Conservation (phyloP, 2,329 filamentous ascomycete genomes). For the Arthrobotrys megalospora region DNA sequence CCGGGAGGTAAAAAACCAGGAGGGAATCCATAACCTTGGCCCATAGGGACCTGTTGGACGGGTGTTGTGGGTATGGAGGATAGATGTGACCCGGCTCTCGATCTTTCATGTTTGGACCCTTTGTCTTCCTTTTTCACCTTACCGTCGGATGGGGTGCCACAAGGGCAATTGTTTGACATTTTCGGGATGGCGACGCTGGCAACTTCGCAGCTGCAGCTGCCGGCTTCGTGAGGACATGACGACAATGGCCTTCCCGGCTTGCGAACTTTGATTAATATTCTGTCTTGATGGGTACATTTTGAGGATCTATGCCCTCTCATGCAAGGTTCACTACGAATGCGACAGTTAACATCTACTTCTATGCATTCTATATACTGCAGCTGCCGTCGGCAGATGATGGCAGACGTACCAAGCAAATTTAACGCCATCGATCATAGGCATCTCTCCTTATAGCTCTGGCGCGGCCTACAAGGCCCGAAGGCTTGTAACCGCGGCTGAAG, state of each 20-base stretch:
- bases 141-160: slow-evolving; percentile 31
- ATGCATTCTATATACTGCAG: background rate
- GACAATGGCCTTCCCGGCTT: slow-evolving; percentile 70
- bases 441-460: slow-evolving; percentile 18
- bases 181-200: slow-evolving; percentile 64
- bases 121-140: slow-evolving; percentile 49
- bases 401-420: slow-evolving; percentile 64
- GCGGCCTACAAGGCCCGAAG: slow-evolving; percentile 7
- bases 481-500: background rate
- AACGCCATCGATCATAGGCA: slow-evolving; percentile 64
- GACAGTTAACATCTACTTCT: slow-evolving; percentile 18
- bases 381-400: no score
- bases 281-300: slow-evolving; percentile 70
- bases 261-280: slow-evolving; percentile 71
- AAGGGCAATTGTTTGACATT: slow-evolving; percentile 37
- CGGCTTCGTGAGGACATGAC: slow-evolving; percentile 68
- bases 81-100: slow-evolving; percentile 17
- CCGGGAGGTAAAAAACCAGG: slow-evolving; percentile 27
- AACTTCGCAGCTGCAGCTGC: slow-evolving; percentile 63
- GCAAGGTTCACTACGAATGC: slow-evolving; percentile 68
- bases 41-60: slow-evolving; percentile 7
- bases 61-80: slow-evolving; percentile 31
- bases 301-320: slow-evolving; percentile 71
- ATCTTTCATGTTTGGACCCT: slow-evolving; percentile 25
- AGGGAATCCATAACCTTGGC: slow-evolving; percentile 20